Conservation (phyloP, 2,329 filamentous ascomycete species). For the Tolypocladium cylindrosporum region DNA sequence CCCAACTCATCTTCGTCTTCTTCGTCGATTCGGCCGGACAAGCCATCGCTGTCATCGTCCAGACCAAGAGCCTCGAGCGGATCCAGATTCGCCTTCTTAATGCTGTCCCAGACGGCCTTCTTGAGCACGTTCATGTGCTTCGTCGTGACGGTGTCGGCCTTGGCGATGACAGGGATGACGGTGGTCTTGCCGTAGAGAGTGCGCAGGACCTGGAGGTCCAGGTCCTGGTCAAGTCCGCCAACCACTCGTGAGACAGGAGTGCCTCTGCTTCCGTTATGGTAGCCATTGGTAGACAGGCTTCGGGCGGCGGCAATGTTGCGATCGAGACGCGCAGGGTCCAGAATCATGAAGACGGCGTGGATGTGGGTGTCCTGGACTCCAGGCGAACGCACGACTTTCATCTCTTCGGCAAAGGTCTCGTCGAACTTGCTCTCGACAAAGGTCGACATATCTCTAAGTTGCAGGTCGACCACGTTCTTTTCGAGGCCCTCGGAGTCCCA, state of each 20-base stretch:
- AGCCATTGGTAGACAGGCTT: conserved; percentile 39
- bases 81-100: conserved; percentile 79
- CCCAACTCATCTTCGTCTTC: conserved; percentile 48
- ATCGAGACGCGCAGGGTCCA: conserved; percentile 81
- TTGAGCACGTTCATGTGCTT: conserved; percentile 91
- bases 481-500: conserved; percentile 97
- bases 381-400: conserved; percentile 90
- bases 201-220: conserved; percentile 84
- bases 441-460: conserved; percentile 79
- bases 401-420: conserved; percentile 93
- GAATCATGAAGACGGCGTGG: conserved; percentile 84
- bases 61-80: conserved; percentile 79
- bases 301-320: conserved; percentile 64
- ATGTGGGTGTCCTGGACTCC: conserved; percentile 95
- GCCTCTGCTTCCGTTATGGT: conserved; percentile 34
- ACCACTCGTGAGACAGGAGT: conserved; percentile 29
- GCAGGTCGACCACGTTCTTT: conserved; percentile 89
- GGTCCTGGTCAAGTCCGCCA: conserved; percentile 72
- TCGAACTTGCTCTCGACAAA: conserved; percentile 98
- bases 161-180: conserved; percentile 89
- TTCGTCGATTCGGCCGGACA: conserved; percentile 46
- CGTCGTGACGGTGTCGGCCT: conserved; percentile 93
- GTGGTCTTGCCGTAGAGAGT: conserved; percentile 88
- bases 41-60: conserved; percentile 61
- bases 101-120: conserved; percentile 77